Evolutionary conservation across 2,329 filamentous ascomycete species (phyloP).

Genomic region (Beauveria australis): DNA sequence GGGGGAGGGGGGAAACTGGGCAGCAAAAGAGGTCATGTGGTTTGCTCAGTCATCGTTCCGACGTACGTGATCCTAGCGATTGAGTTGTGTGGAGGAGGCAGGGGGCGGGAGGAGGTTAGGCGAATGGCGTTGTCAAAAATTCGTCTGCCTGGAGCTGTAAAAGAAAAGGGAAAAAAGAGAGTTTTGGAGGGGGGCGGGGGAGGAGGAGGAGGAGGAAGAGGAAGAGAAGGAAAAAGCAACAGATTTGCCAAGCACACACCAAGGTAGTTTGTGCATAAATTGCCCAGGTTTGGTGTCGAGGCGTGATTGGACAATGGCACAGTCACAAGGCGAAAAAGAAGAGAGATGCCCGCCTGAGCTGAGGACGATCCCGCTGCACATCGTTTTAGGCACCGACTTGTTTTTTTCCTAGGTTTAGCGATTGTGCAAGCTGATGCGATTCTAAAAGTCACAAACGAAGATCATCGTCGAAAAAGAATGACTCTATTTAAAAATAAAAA

Average conservation of each 20-base stretch:
- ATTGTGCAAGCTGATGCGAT: neutral
- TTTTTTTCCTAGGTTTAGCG: neutral
- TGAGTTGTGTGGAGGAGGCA: neutral
- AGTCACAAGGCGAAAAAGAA: neutral
- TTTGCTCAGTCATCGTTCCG: no score
- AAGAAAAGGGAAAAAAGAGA: neutral
- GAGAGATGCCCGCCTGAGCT: neutral
- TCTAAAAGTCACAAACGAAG: neutral
- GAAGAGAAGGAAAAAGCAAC: no score
- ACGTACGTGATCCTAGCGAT: neutral
- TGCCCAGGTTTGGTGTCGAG: no score
- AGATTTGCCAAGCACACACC: no score
- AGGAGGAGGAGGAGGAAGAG: neutral
- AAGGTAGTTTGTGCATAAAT: no score
- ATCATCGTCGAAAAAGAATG: neutral
- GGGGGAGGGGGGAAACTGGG: neutral
- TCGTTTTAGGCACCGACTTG: conserved; percentile 1
- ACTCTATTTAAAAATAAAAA: no score
- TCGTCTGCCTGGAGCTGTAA: conserved; percentile 8
- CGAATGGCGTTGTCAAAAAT: neutral
- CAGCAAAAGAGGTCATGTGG: neutral
- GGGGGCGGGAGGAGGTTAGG: neutral
- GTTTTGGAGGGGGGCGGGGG: neutral
- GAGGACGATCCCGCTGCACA: neutral
- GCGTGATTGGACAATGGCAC: neutral